These are phyloP conservation scores for Cyberlindnera maritima DNA, from an alignment of 805 yeast species.

Conservation along the genomic window DNA sequence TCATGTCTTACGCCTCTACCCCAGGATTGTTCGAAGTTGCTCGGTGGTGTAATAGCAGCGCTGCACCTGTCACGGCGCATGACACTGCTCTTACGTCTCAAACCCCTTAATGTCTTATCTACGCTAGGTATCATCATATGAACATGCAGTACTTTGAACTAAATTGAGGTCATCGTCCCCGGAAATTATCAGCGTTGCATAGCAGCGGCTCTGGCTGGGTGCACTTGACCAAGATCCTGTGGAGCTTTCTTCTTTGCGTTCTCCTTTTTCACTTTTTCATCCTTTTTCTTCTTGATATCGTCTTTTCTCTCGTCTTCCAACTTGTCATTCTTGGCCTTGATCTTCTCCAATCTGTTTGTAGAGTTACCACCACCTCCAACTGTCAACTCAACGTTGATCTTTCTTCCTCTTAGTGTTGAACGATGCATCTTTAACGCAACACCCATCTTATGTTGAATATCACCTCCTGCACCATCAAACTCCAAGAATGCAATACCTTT, in stretches of 20 bases:
- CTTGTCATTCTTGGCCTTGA: slow-evolving; percentile 75
- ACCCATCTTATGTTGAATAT: slow-evolving; percentile 78
- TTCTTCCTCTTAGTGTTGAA: slow-evolving; percentile 61
- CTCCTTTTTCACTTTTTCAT: slow-evolving; percentile 30
- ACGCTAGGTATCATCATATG: too few relatives aligned
- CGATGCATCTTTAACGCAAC: slow-evolving; percentile 84
- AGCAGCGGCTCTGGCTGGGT: slow-evolving; percentile 60
- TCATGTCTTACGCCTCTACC: too few relatives aligned
- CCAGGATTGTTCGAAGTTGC: too few relatives aligned
- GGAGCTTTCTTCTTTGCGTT: slow-evolving; percentile 4
- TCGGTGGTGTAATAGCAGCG: too few relatives aligned
- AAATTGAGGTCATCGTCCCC: too few relatives aligned
- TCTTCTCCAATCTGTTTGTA: slow-evolving; percentile 58
- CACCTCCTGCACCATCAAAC: slow-evolving; percentile 52
- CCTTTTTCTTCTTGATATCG: slow-evolving; percentile 48
- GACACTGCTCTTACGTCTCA: too few relatives aligned
- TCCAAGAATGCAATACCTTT: slow-evolving; percentile 94
- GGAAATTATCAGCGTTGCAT: slow-evolving; percentile 4
- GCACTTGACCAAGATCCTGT: slow-evolving; percentile 33
- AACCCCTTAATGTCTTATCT: too few relatives aligned
- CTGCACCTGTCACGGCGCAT: too few relatives aligned
- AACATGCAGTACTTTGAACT: too few relatives aligned
- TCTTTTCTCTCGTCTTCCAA: slow-evolving; percentile 66
- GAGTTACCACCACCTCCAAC: slow-evolving; percentile 99
- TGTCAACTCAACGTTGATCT: slow-evolving; percentile 92